Conservation (phyloP, 768 basidiomycete species). For the Mycena amicta region DNA sequence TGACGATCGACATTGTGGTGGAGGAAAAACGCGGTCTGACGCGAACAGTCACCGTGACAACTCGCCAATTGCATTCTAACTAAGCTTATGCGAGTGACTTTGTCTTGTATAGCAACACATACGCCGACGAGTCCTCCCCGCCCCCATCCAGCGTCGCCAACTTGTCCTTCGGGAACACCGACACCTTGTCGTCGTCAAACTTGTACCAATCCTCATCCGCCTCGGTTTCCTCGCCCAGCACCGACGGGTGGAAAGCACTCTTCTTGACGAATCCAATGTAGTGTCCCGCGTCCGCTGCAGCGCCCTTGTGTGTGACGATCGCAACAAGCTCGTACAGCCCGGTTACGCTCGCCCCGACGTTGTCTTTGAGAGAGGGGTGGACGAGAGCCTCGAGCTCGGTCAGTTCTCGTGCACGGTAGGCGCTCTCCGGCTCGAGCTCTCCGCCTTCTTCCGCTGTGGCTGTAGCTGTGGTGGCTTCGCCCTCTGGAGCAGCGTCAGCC, state of each 20-base stretch:
- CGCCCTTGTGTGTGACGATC: conserved; percentile 96
- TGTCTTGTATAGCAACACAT: conserved; percentile 84
- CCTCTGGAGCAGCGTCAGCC: conserved; percentile 35
- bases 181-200: conserved; percentile 95
- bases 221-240: conserved; percentile 46
- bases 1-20: conserved; percentile 63
- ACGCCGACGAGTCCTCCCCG: conserved; percentile 85
- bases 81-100: conserved; percentile 41
- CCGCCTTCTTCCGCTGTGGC: conserved; percentile 37
- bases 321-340: conserved; percentile 92
- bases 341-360: conserved; percentile 73
- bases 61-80: too few species aligned
- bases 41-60: neutral
- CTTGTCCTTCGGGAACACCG: conserved; percentile 83
- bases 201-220: conserved; percentile 91
- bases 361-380: conserved; percentile 60
- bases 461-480: conserved; percentile 22
- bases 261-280: conserved; percentile 93
- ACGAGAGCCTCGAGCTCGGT: conserved; percentile 67
- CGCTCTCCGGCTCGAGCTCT: conserved; percentile 67
- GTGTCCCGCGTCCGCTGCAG: conserved; percentile 92
- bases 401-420: conserved; percentile 65
- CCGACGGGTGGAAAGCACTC: conserved; percentile 59
- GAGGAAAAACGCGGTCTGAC: neutral
- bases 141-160: conserved; percentile 86